Conservation (phyloP, 805 yeast genomes). For the Wickerhamomyces chaumierensis region DNA sequence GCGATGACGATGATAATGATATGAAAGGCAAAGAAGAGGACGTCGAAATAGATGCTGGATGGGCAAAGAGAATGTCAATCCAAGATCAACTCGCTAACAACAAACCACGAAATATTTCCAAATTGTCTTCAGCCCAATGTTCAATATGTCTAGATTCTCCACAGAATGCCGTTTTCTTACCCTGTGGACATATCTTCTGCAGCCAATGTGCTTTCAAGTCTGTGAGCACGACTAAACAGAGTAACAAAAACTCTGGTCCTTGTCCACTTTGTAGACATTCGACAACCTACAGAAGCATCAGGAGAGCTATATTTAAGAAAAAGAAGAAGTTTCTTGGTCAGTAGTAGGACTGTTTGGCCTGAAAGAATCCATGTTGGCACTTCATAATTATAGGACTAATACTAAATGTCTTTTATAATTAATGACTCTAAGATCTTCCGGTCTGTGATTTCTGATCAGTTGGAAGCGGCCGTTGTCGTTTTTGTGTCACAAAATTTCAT, state of each 20-base stretch:
- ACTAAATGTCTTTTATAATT: not conserved
- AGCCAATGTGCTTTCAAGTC: constrained; percentile 40
- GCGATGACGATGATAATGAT: constrained; percentile 9
- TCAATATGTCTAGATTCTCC: constrained; percentile 49
- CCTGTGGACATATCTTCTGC: constrained; percentile 52
- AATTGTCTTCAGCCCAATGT: constrained; percentile 22
- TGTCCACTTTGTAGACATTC: constrained; percentile 33
- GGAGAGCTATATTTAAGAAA: constrained; percentile 22
- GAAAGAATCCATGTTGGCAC: too few relatives aligned
- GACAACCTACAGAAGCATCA: constrained; percentile 21
- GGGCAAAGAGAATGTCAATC: constrained; percentile 21
- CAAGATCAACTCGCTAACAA: constrained; percentile 19
- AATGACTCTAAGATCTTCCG: too few relatives aligned
- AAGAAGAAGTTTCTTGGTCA: constrained; percentile 9
- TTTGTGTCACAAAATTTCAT: not conserved
- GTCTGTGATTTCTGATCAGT: too few relatives aligned
- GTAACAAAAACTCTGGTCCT: constrained; percentile 22
- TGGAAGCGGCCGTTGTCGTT: not conserved
- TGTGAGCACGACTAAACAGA: constrained; percentile 23
- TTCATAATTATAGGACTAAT: too few relatives aligned
- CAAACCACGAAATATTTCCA: constrained; percentile 5
- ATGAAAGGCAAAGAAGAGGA: constrained; percentile 1
- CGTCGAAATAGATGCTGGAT: not conserved
- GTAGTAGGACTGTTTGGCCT: not conserved
- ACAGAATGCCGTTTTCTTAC: constrained; percentile 32